phyloP scores from a whole-genome alignment of 2,329 filamentous ascomycete genomes.

The Malbranchea zuffiana region DNA sequence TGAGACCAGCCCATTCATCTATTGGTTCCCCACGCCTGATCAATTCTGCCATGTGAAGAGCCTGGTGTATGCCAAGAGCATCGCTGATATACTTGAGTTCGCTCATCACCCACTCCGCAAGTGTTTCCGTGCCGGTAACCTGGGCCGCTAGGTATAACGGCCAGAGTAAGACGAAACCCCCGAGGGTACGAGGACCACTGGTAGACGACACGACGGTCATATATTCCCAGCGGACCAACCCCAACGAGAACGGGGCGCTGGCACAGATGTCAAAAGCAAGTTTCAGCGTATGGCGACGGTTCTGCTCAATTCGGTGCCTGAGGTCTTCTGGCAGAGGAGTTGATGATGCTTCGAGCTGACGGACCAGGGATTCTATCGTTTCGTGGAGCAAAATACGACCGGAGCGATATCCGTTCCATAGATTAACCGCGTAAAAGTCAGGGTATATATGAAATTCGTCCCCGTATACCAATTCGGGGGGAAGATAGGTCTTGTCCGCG shows the following conservation, averaged over 20 bases:
- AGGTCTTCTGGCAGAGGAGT: slow-evolving; percentile 16
- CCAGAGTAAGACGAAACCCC: slow-evolving; percentile 29
- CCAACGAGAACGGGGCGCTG: slow-evolving; percentile 29
- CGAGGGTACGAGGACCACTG: slow-evolving; percentile 22
- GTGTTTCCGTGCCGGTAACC: slow-evolving; percentile 21
- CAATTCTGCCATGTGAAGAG: slow-evolving; percentile 27
- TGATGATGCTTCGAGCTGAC: slow-evolving; percentile 15
- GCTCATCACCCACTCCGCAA: slow-evolving; percentile 25
- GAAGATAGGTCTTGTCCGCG: neutral
- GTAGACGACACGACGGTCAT: slow-evolving; percentile 7
- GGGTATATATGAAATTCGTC: slow-evolving; percentile 46
- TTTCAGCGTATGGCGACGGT: slow-evolving; percentile 21
- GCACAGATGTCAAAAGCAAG: slow-evolving; percentile 29
- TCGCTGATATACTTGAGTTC: slow-evolving; percentile 27
- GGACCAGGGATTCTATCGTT: slow-evolving; percentile 31
- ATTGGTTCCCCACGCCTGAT: slow-evolving; percentile 12
- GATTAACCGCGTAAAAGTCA: slow-evolving; percentile 43
- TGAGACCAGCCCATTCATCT: neutral
- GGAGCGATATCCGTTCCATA: slow-evolving; percentile 52
- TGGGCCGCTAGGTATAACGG: slow-evolving; percentile 29
- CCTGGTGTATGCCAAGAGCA: slow-evolving; percentile 30
- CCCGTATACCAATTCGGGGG: slow-evolving; percentile 29
- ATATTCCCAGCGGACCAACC: slow-evolving; percentile 16
- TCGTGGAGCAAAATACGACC: slow-evolving; percentile 45
- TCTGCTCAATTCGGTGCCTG: slow-evolving; percentile 21